phyloP scores from a whole-genome alignment of 116 monocot species.

The Cymodocea nodosa region DNA sequence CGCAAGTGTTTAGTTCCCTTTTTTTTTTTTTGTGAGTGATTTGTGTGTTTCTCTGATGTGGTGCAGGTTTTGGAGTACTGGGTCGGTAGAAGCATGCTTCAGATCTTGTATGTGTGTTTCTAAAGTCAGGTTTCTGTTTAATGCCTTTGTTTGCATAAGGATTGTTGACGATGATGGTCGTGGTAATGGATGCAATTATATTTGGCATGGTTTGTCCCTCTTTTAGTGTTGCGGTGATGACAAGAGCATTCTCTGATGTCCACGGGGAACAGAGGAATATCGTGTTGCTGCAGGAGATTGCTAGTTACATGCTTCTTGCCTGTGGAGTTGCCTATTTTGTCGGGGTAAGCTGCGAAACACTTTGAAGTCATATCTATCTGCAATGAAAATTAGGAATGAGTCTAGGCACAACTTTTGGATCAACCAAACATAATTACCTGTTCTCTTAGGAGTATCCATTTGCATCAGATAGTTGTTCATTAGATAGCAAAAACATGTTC shows the following conservation, averaged over 20 bases:
- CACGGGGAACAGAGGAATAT: conserved; percentile 27
- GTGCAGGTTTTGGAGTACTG: conserved; percentile 77
- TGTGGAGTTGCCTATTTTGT: conserved; percentile 67
- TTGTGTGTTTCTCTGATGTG: not conserved
- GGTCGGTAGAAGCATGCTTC: conserved; percentile 87
- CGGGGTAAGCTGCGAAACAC: conserved; percentile 32
- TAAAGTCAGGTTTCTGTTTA: not conserved
- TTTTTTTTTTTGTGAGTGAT: not conserved
- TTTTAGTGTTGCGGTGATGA: conserved; percentile 91
- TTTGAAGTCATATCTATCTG: too few species aligned
- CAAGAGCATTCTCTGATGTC: conserved; percentile 72
- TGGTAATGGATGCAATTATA: not conserved
- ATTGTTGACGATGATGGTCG: not conserved
- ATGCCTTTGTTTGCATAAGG: not conserved
- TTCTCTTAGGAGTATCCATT: too few species aligned
- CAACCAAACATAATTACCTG: too few species aligned
- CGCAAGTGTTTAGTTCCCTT: not conserved
- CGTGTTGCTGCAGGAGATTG: conserved; percentile 67
- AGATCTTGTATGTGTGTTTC: conserved; percentile 75
- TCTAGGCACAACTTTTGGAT: too few species aligned
- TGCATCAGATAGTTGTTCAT: too few species aligned
- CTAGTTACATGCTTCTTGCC: conserved; percentile 72
- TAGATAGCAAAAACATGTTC: too few species aligned
- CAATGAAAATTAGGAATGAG: too few species aligned
- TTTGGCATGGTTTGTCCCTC: not conserved